These are phyloP conservation scores for Ogataea wickerhamii DNA, from an alignment of 805 yeast species.

Conservation along the genomic window DNA sequence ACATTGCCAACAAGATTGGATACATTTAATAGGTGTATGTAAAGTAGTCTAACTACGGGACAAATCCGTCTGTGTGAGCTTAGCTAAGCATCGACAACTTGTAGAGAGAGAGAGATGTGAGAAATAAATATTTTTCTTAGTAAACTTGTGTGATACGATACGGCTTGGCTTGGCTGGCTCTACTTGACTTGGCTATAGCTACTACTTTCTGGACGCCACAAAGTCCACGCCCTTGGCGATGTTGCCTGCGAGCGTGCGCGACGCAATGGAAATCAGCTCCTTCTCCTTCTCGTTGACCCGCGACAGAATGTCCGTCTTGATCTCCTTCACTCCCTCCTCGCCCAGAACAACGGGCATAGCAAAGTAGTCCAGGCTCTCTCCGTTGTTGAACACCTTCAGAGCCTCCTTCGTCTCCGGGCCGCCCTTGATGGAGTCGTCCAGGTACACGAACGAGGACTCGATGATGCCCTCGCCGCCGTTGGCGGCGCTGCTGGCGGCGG, in stretches of 20 bases:
- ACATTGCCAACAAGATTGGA: conserved; percentile 99
- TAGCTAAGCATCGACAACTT: too few relatives aligned
- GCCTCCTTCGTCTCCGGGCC: conserved; percentile 46
- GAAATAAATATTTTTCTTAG: too few relatives aligned
- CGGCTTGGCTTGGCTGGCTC: too few relatives aligned
- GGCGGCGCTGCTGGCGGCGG: conserved; percentile 57
- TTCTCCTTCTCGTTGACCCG: conserved; percentile 49
- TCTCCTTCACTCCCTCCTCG: conserved; percentile 51
- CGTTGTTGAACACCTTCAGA: conserved; percentile 33
- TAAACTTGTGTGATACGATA: too few relatives aligned
- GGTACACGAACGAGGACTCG: conserved; percentile 62
- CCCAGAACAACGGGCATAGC: conserved; percentile 61
- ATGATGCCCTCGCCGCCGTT: conserved; percentile 50
- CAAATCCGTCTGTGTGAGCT: too few relatives aligned
- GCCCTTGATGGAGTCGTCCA: conserved; percentile 48
- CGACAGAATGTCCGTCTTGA: conserved; percentile 51
- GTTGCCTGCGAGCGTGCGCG: conserved; percentile 50
- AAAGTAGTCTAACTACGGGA: too few relatives aligned
- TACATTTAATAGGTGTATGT: conserved; percentile 64
- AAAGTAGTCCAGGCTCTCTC: conserved; percentile 40
- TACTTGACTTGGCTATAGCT: too few relatives aligned
- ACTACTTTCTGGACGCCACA: conserved; percentile 3
- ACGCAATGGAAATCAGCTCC: conserved; percentile 50
- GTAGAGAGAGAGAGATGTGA: too few relatives aligned
- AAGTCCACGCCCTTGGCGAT: conserved; percentile 52